phyloP scores from a whole-genome alignment of 352 stramenopile genomes.

The Globisporangium orthogonon region DNA sequence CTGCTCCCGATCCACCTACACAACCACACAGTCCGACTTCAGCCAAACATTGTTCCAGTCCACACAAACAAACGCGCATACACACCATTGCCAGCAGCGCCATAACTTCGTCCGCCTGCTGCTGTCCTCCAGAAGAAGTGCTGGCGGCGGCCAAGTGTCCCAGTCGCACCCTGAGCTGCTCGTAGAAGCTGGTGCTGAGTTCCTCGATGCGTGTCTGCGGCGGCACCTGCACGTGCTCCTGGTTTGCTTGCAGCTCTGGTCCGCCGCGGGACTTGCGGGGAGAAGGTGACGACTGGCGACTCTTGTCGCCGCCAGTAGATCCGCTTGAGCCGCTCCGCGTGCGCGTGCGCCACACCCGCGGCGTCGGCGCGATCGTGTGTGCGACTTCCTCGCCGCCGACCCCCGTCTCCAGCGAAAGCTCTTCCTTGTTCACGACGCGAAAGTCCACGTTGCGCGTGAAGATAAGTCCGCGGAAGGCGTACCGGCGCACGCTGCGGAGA shows the following conservation, averaged over 20 bases:
- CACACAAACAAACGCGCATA: conserved; percentile 20
- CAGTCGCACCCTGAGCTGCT: conserved; percentile 41
- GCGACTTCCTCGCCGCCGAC: conserved; percentile 15
- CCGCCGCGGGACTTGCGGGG: conserved; percentile 22
- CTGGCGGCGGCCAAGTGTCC: conserved; percentile 17
- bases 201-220: conserved; percentile 55
- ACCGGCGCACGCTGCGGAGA: conserved; percentile 69
- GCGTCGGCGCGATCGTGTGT: conserved; percentile 19
- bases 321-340: conserved; percentile 40
- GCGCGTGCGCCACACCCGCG: conserved; percentile 39
- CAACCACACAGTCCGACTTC: neutral
- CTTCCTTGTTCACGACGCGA: conserved; percentile 59
- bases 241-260: conserved; percentile 44
- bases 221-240: conserved; percentile 60
- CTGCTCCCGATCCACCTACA: conserved; percentile 35
- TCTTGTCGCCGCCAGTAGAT: conserved; percentile 31
- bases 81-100: conserved; percentile 49
- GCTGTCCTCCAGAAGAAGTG: conserved; percentile 10
- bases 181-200: conserved; percentile 53
- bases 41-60: conserved; percentile 7
- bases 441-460: conserved; percentile 71
- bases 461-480: conserved; percentile 65
- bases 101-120: conserved; percentile 18
- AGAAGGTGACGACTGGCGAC: conserved; percentile 26
- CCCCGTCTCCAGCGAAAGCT: conserved; percentile 38